Evolutionary conservation across 805 yeast genomes (phyloP), one percentile per base, ranked within the genome.

Genomic region (Ogataea naganishii): DNA sequence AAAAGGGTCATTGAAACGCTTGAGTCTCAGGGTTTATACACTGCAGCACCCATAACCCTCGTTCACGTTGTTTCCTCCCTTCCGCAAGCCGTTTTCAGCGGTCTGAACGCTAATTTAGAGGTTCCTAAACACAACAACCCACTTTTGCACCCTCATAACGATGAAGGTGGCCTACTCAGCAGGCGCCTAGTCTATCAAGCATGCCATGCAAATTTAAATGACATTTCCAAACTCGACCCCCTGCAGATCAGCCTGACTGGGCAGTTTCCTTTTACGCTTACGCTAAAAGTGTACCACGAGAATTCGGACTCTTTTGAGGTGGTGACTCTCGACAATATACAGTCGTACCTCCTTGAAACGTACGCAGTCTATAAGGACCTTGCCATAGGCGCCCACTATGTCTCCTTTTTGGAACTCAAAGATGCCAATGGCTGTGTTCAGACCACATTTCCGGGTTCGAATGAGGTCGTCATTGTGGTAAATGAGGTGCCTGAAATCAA

Each of bases 401-500:
- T 89, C 3, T 58, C 72, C 0, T 60, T 89, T 17, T 61, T 61
- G 16, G 67, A 68, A 34, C 62, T 88, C 10, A 46, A 51, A 4
- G 96, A 89, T 53, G 64, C 69, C 1, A 72, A 73, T 42, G 92
- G 88, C 0, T 89, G 97, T 53, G 38, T 49, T 4, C 64, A 66
- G 24, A 69, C 57, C 16, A 57, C 60, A 5, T 58, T 71, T 33
- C 48, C 51, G 2, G 33, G 36, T 3, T 37, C 44, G 13, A 58
- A 46, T 23, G 46, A 41, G 5, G 35, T 51, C 8, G 46, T 55
- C n/a, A 64, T 88, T 27, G 66, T 74, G 1, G 74, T 88, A 6
- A 76, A 89, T 2, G 88, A 82, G 41, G 75, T 77, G 7, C 95
- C 96, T 7, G 68, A 72, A 37, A 76, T 88, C 6, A 57, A 56